Conservation (phyloP, 768 basidiomycete species). For the Pholiota microspora region DNA sequence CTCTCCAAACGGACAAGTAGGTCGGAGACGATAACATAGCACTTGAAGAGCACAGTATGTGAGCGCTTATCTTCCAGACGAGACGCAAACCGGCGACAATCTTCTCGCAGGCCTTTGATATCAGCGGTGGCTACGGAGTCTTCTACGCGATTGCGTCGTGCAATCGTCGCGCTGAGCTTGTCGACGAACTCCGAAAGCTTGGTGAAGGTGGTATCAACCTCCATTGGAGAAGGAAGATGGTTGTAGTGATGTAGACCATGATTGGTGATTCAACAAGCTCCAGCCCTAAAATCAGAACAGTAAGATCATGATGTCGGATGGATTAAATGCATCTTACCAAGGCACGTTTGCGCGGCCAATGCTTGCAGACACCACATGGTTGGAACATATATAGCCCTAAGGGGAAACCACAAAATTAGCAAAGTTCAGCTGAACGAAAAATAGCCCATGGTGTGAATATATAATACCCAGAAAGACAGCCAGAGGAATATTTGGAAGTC, state of each 20-base stretch:
- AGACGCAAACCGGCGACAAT: not conserved
- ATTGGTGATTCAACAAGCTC: too few species aligned
- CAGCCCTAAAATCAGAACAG: not conserved
- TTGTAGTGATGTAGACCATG: not conserved
- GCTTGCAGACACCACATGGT: too few species aligned
- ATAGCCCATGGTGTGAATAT: not conserved
- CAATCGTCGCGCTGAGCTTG: not conserved
- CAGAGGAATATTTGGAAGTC: not conserved
- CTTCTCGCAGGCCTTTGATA: not conserved
- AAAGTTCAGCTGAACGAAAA: not conserved
- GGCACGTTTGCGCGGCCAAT: too few species aligned
- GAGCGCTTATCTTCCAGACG: not conserved
- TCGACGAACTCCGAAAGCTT: not conserved
- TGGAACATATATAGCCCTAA: not conserved
- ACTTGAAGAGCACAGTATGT: not conserved
- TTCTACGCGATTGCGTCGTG: not conserved
- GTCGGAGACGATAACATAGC: slow-evolving; percentile 1
- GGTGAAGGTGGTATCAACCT: not conserved
- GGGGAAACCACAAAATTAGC: not conserved
- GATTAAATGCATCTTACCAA: not conserved
- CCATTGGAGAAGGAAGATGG: not conserved
- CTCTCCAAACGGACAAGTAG: slow-evolving; percentile 5
- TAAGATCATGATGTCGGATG: not conserved
- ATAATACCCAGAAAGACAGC: too few species aligned
- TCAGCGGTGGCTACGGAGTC: not conserved